Conservation (phyloP, 345 rosid genomes). For the Capsella bursapastoris region DNA sequence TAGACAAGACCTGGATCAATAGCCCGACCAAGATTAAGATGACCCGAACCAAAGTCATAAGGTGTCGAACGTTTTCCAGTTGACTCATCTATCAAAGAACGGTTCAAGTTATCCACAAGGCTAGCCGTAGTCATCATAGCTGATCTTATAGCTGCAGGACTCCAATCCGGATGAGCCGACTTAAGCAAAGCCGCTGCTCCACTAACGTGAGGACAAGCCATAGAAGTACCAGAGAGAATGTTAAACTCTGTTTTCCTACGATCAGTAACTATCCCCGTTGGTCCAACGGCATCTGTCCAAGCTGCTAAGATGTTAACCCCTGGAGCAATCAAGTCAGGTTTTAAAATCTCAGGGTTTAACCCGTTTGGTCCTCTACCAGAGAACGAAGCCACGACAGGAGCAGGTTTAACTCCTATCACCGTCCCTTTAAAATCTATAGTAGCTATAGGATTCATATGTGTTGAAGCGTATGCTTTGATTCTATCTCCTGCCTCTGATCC, state of each 20-base stretch:
- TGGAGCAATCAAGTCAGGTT: conserved; percentile 72
- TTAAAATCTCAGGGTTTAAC: conserved; percentile 69
- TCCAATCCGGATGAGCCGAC: conserved; percentile 78
- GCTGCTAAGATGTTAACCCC: conserved; percentile 66
- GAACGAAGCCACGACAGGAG: conserved; percentile 82
- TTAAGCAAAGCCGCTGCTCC: conserved; percentile 83
- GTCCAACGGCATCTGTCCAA: conserved; percentile 79
- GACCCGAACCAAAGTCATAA: conserved; percentile 69
- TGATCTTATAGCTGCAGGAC: conserved; percentile 66
- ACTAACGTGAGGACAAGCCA: conserved; percentile 84
- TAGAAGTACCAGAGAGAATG: conserved; percentile 77
- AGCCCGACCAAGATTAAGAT: conserved; percentile 66
- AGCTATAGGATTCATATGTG: conserved; percentile 46
- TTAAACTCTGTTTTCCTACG: conserved; percentile 67
- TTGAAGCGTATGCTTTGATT: conserved; percentile 55
- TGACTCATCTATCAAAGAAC: conserved; percentile 53
- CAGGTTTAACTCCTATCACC: conserved; percentile 67
- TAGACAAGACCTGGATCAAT: conserved; percentile 80
- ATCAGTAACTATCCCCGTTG: conserved; percentile 69
- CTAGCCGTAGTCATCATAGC: conserved; percentile 86
- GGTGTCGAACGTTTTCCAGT: conserved; percentile 62
- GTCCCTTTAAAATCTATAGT: conserved; percentile 75
- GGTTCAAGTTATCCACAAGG: conserved; percentile 48
- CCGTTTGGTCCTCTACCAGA: conserved; percentile 73
- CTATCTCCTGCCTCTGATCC: conserved; percentile 68